These are phyloP conservation scores for Epicoccum sorghinum DNA, from an alignment of 2,329 filamentous ascomycete genomes.

Conservation along the genomic window DNA sequence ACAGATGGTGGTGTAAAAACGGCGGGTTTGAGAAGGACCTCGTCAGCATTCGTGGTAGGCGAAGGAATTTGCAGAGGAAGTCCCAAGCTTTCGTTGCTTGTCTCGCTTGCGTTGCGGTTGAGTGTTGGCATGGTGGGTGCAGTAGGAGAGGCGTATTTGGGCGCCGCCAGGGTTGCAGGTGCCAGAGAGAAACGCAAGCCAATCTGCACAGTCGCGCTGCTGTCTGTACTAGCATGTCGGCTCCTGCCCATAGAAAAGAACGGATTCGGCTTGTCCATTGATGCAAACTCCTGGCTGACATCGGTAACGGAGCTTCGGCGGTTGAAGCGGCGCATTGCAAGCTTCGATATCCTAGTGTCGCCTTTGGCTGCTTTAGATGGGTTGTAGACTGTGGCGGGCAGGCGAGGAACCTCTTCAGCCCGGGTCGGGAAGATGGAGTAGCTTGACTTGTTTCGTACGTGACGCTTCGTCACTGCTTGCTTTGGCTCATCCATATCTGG, in stretches of 20 bases:
- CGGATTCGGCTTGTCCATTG: conserved; percentile 45
- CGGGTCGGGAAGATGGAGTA: conserved; percentile 50
- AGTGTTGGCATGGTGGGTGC: conserved; percentile 23
- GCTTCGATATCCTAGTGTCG: conserved; percentile 32
- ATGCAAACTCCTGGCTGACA: conserved; percentile 45
- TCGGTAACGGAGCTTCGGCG: conserved; percentile 46
- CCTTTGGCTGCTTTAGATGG: conserved; percentile 28
- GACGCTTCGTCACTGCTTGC: conserved; percentile 20
- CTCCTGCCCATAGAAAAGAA: conserved; percentile 41
- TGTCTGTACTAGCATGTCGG: conserved; percentile 58
- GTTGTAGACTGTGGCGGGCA: conserved; percentile 49
- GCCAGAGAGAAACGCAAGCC: conserved; percentile 68
- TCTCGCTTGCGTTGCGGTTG: conserved; percentile 32
- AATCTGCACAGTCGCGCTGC: conserved; percentile 73
- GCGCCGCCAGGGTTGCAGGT: conserved; percentile 45
- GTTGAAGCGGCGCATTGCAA: conserved; percentile 41
- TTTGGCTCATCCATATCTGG: conserved; percentile 34
- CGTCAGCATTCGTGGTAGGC: conserved; percentile 18
- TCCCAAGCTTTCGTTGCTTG: conserved; percentile 34
- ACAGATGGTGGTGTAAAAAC: conserved; percentile 29
- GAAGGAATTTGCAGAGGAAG: conserved; percentile 42
- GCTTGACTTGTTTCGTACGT: conserved; percentile 38
- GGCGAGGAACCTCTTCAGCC: conserved; percentile 46
- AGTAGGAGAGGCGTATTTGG: conserved; percentile 30
- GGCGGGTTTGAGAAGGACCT: conserved; percentile 24